These are phyloP conservation scores for Boletus reticuloceps DNA, from an alignment of 768 basidiomycete species.

Conservation along the genomic window DNA sequence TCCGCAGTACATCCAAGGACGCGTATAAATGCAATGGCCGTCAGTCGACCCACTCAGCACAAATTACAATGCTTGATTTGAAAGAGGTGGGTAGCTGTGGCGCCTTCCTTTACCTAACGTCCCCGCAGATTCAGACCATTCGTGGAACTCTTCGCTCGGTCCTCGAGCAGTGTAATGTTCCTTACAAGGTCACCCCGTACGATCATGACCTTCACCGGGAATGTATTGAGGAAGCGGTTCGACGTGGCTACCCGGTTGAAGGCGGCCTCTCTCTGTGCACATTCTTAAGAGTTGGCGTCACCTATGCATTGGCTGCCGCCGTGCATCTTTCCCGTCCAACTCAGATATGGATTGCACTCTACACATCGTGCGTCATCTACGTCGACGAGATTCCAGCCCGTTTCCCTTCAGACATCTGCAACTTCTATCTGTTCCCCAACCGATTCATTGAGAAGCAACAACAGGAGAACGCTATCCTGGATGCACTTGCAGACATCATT, in stretches of 20 bases:
- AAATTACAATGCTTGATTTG: neutral
- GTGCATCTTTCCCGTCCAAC: neutral
- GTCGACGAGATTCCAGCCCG: neutral
- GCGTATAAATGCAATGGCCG: neutral
- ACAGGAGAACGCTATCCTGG: too few relatives aligned
- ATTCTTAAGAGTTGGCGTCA: neutral
- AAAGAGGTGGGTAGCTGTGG: neutral
- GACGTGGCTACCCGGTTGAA: neutral
- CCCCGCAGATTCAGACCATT: neutral
- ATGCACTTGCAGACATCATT: neutral
- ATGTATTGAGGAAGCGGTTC: neutral
- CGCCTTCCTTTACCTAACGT: neutral
- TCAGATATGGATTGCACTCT: neutral
- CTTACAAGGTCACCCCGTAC: neutral
- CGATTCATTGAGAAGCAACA: neutral
- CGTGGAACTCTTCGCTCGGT: neutral
- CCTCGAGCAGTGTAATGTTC: neutral
- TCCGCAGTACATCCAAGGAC: too few relatives aligned
- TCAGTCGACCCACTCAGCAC: neutral
- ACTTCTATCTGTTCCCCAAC: neutral
- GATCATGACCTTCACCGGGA: neutral
- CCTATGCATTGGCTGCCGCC: neutral
- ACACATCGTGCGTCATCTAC: neutral
- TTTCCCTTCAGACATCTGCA: neutral
- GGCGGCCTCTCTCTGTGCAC: neutral